Evolutionary conservation across 768 basidiomycete species (phyloP).

Genomic region (Xanthoconium stramineum): DNA sequence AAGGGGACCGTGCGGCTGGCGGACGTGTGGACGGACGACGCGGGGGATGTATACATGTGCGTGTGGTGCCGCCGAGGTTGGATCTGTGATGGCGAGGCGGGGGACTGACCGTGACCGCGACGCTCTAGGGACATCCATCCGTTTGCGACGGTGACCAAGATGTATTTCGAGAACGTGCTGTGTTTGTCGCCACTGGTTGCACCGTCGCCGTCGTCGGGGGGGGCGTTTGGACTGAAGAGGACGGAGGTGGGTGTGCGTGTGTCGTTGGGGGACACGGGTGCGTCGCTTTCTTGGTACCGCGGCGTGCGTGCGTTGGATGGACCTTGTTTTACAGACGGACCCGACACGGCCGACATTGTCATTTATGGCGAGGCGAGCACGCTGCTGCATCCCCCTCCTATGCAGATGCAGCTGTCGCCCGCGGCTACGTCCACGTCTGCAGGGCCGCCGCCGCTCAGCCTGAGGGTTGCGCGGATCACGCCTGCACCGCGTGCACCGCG

Average conservation of each 20-base stretch:
- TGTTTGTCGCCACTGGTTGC: slow-evolving; percentile 43
- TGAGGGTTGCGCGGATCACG: slow-evolving; percentile 59
- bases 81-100: background rate
- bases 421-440: slow-evolving; percentile 19
- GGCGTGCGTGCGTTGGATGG: background rate
- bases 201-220: slow-evolving; percentile 16
- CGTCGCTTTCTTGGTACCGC: background rate
- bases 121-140: slow-evolving; percentile 65
- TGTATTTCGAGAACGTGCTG: slow-evolving; percentile 71
- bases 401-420: slow-evolving; percentile 9
- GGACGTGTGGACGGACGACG: slow-evolving; percentile 60
- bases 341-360: slow-evolving; percentile 65
- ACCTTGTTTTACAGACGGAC: slow-evolving; percentile 45
- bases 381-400: slow-evolving; percentile 4
- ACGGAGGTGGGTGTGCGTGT: slow-evolving; percentile 62
- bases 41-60: slow-evolving; percentile 46
- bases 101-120: background rate
- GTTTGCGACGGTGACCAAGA: slow-evolving; percentile 51
- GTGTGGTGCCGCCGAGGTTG: slow-evolving; percentile 22
- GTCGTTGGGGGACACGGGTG: slow-evolving; percentile 67
- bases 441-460: slow-evolving; percentile 25
- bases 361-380: slow-evolving; percentile 42
- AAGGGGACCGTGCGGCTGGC: slow-evolving; percentile 50
- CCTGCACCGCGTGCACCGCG: slow-evolving; percentile 46
- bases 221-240: slow-evolving; percentile 21